Evolutionary conservation across 225 moss, liverwort and hornwort species (phyloP), one percentile per base, ranked within the genome.

Genomic region (Physcomitrellopsis africana): DNA sequence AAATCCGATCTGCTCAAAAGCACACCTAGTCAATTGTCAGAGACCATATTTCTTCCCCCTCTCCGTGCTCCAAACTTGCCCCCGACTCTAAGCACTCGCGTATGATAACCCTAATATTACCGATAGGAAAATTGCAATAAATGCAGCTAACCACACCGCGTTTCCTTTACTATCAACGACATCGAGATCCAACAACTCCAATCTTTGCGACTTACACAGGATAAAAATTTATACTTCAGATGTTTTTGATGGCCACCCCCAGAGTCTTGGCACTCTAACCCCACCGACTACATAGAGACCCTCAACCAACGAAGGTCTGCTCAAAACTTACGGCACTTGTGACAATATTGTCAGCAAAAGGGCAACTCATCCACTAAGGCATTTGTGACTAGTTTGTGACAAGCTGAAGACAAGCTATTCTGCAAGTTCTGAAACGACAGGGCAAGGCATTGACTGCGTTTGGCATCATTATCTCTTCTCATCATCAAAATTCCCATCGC

Each of bases 281-380:
- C 32, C 32, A 56, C 60, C 16, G 20, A 18, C 5, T 10, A 12
- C 10, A 51, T 11, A 61, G 51, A 27, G 12, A 62, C 32, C 29
- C 22, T 63, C 7, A 42, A 2, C 10, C 32, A 0, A 37, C 32
- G 32, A 44, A 27, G 24, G 42, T 22, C 22, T 32, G 23, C 74
- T 37, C 32, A 12, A 55, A 58, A 63, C 10, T 11, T 22, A 69
- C 37, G 41, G 48, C 11, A 10, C 19, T 5, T 14, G 42, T 1
- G 26, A 27, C n/a, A 32, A 26, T 7, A 65, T 0, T 12, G 29
- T 6, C 7, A 8, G 32, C 0, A 56, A 76, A 51, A 27, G 9
- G 11, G 14, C 2, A 81, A 44, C 17, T 57, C 48, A 51, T 70
- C 63, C 63, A 70, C 70, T 70, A 55, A 63, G 70, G 63, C 77